These are phyloP conservation scores for Fusarium penzigii DNA, from an alignment of 2,329 filamentous ascomycete genomes.

Conservation along the genomic window DNA sequence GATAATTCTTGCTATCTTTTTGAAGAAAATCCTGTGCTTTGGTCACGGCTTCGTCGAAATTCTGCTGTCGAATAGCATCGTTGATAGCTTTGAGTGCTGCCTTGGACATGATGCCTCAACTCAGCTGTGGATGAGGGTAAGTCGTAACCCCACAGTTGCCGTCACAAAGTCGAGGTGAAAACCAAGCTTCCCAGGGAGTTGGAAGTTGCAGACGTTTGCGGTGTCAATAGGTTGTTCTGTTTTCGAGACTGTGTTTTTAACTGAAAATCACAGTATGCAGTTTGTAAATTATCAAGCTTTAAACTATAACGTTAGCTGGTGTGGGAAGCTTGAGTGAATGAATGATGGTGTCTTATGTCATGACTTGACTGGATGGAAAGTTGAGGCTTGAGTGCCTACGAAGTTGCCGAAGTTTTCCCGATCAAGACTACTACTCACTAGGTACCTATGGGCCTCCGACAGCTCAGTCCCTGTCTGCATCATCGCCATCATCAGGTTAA, in stretches of 20 bases:
- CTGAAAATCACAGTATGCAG: background rate
- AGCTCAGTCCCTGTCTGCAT: too few relatives aligned
- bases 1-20: slow-evolving; percentile 77
- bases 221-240: too few relatives aligned
- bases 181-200: background rate
- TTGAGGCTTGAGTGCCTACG: background rate
- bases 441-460: too few relatives aligned
- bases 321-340: background rate
- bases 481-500: too few relatives aligned
- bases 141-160: slow-evolving; percentile 17
- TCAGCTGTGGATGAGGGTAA: slow-evolving; percentile 11
- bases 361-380: background rate
- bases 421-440: background rate
- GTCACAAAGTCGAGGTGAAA: background rate
- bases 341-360: background rate
- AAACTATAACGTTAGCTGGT: background rate
- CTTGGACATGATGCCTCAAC: slow-evolving; percentile 58
- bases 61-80: slow-evolving; percentile 72
- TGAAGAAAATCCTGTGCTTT: slow-evolving; percentile 70
- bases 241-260: too few relatives aligned
- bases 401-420: background rate
- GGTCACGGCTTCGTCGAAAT: slow-evolving; percentile 74
- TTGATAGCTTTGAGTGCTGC: slow-evolving; percentile 79
- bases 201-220: background rate
- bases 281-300: background rate